Conservation (phyloP, 345 rosid genomes). For the Atalantia buxifolia region DNA sequence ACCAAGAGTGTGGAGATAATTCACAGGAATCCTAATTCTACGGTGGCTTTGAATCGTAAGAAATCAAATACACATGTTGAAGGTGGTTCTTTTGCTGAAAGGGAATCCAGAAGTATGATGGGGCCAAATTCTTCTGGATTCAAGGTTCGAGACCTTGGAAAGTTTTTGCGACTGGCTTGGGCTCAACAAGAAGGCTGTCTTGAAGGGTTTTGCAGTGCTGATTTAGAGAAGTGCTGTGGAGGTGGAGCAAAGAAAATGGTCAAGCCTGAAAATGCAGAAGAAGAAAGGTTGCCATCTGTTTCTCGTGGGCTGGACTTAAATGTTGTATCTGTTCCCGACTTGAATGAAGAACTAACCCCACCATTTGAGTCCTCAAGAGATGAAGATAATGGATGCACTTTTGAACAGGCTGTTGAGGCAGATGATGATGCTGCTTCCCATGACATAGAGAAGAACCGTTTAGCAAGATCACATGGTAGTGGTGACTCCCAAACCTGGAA, state of each 20-base stretch:
- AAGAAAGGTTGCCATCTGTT: constrained; percentile 41
- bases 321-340: constrained; percentile 78
- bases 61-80: constrained; percentile 30
- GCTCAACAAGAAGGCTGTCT: constrained; percentile 71
- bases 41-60: constrained; percentile 22
- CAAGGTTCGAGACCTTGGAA: constrained; percentile 70
- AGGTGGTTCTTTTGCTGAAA: constrained; percentile 42
- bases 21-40: constrained; percentile 39
- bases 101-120: constrained; percentile 23
- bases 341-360: constrained; percentile 87
- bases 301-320: constrained; percentile 75
- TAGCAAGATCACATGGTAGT: constrained; percentile 62
- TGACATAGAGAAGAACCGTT: constrained; percentile 50
- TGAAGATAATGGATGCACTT: constrained; percentile 72
- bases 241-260: constrained; percentile 39
- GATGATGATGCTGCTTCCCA: constrained; percentile 74
- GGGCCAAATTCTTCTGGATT: constrained; percentile 49
- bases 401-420: constrained; percentile 58
- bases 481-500: constrained; percentile 53
- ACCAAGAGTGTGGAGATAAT: constrained; percentile 65
- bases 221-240: constrained; percentile 54
- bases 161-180: constrained; percentile 60
- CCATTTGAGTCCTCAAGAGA: constrained; percentile 78
- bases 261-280: constrained; percentile 32
- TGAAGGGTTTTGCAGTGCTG: constrained; percentile 65